Conservation (phyloP, 2,329 filamentous ascomycete genomes). For the Hymenoscyphus repandus region DNA sequence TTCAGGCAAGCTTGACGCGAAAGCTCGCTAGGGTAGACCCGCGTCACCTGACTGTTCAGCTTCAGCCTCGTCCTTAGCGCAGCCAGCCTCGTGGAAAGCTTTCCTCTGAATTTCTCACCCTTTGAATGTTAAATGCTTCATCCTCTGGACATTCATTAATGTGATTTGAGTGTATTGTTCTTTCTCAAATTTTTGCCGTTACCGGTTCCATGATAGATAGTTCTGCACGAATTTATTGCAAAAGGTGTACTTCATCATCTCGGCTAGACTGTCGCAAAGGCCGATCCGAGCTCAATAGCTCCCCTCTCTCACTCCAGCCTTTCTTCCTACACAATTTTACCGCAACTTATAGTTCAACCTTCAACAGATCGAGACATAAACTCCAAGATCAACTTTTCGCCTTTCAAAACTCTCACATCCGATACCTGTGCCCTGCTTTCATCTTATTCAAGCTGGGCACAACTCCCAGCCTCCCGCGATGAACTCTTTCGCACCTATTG, state of each 20-base stretch:
- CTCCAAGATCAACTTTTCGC: too few species aligned
- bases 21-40: background rate
- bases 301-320: background rate
- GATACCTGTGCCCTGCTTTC: background rate
- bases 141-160: too few species aligned
- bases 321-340: background rate
- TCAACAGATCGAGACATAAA: too few species aligned
- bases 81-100: too few species aligned
- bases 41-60: background rate
- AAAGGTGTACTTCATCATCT: too few species aligned
- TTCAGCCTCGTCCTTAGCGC: background rate
- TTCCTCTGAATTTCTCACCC: too few species aligned
- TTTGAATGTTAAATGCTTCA: too few species aligned
- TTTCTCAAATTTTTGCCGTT: too few species aligned
- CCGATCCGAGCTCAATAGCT: background rate
- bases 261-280: background rate
- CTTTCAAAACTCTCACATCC: background rate
- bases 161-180: too few species aligned
- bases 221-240: too few species aligned
- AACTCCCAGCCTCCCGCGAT: constrained; percentile 16
- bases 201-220: too few species aligned
- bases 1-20: constrained; percentile 11
- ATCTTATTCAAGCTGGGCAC: constrained; percentile 2
- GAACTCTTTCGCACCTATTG: constrained; percentile 45
- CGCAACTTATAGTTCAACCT: background rate